phyloP scores from a whole-genome alignment of 768 basidiomycete genomes.

The Russula brevipes region DNA sequence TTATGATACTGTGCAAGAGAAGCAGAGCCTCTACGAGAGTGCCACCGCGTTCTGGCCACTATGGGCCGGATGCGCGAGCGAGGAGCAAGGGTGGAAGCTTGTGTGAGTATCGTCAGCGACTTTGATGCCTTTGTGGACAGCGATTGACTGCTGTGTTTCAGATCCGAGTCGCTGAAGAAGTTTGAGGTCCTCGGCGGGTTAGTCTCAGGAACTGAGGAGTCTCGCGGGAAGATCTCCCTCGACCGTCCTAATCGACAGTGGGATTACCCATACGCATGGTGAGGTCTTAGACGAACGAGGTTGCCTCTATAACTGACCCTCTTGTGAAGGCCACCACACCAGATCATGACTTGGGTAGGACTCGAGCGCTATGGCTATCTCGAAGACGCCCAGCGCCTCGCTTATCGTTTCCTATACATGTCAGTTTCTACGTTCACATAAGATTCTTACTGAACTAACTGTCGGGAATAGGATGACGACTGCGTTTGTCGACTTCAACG shows the following conservation, averaged over 20 bases:
- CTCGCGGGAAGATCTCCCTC: constrained; percentile 90
- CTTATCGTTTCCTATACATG: constrained; percentile 99
- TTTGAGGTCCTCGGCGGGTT: constrained; percentile 95
- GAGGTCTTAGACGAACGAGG: constrained; percentile 23
- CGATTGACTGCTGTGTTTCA: constrained; percentile 31
- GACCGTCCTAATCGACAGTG: constrained; percentile 98
- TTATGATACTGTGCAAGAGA: constrained; percentile 88
- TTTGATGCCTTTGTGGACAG: background rate
- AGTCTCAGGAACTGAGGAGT: constrained; percentile 95
- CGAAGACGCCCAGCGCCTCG: constrained; percentile 87
- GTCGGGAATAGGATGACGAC: constrained; percentile 70
- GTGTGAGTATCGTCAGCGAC: constrained; percentile 54
- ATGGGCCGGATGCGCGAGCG: constrained; percentile 97
- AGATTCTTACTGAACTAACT: constrained; percentile 10
- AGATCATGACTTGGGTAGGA: constrained; percentile 98
- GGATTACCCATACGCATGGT: constrained; percentile 92
- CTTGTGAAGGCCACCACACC: constrained; percentile 79
- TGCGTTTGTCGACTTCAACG: constrained; percentile 94
- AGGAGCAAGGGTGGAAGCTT: constrained; percentile 89
- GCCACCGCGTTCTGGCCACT: constrained; percentile 96
- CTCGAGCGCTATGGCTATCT: constrained; percentile 93
- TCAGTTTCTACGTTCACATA: constrained; percentile 33
- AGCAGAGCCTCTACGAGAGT: constrained; percentile 91
- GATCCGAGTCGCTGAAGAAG: constrained; percentile 82
- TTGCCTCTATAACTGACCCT: constrained; percentile 14